Evolutionary conservation across 2,329 filamentous ascomycete genomes (phyloP).

Genomic region (Apiospora koreana): DNA sequence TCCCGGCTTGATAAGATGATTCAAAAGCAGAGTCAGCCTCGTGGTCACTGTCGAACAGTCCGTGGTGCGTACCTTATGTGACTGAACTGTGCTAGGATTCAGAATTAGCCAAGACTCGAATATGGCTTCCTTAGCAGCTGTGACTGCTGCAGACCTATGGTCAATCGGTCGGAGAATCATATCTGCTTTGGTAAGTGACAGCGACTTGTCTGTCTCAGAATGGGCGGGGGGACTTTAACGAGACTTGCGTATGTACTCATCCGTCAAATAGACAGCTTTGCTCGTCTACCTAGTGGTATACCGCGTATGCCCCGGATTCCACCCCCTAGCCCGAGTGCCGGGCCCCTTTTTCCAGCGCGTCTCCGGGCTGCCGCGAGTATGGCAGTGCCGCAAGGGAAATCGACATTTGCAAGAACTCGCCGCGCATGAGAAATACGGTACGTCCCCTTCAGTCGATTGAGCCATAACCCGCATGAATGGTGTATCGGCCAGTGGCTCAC

Average conservation of each 20-base stretch:
- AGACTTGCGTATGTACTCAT: neutral
- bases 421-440: slow-evolving; percentile 10
- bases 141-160: neutral
- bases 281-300: neutral
- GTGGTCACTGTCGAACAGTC: neutral
- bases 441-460: neutral
- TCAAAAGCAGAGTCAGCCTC: neutral
- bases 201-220: neutral
- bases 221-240: too few relatives aligned
- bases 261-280: neutral
- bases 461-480: too few relatives aligned
- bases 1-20: neutral
- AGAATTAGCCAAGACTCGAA: neutral
- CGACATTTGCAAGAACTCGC: slow-evolving; percentile 9
- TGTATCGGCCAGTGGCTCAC: neutral
- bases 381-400: slow-evolving; percentile 10
- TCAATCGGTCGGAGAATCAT: neutral
- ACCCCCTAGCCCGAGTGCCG: slow-evolving; percentile 6
- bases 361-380: slow-evolving; percentile 11
- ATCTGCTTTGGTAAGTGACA: neutral
- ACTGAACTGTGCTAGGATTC: neutral
- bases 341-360: slow-evolving; percentile 13
- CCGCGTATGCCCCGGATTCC: slow-evolving; percentile 7
- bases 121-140: neutral
- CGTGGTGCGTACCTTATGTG: neutral